These are phyloP conservation scores for Penicillium maclennaniae DNA, from an alignment of 495 filamentous ascomycete species.

Conservation along the genomic window DNA sequence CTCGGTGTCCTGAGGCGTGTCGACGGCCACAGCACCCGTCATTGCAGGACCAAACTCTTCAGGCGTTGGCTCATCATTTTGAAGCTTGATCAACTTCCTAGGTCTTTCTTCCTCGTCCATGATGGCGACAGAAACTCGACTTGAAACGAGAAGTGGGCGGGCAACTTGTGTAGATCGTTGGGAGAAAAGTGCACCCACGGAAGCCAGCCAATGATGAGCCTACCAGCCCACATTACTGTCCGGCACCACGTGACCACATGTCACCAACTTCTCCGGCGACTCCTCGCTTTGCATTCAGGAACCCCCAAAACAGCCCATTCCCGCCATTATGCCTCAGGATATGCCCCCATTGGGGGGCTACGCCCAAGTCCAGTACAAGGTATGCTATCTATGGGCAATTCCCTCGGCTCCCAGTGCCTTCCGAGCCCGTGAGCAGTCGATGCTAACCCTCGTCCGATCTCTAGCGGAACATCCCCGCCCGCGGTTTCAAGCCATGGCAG, in stretches of 20 bases:
- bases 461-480: slow-evolving; percentile 87
- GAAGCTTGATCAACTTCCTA: slow-evolving; percentile 48
- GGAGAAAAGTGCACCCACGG: slow-evolving; percentile 19
- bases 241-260: slow-evolving; percentile 31
- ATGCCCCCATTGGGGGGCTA: slow-evolving; percentile 95
- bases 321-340: slow-evolving; percentile 62
- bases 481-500: slow-evolving; percentile 78
- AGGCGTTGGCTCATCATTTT: slow-evolving; percentile 19
- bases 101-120: slow-evolving; percentile 56
- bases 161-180: slow-evolving; percentile 18
- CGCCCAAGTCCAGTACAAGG: slow-evolving; percentile 92
- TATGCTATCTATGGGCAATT: slow-evolving; percentile 37
- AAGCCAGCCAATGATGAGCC: slow-evolving; percentile 29
- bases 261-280: slow-evolving; percentile 36
- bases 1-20: slow-evolving; percentile 9
- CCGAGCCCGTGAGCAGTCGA: slow-evolving; percentile 8
- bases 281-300: slow-evolving; percentile 16
- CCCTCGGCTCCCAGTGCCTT: neutral
- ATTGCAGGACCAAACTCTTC: slow-evolving; percentile 28
- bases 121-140: neutral
- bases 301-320: slow-evolving; percentile 22
- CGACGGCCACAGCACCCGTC: slow-evolving; percentile 27
- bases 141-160: slow-evolving; percentile 8
- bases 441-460: slow-evolving; percentile 13
- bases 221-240: slow-evolving; percentile 35